Conservation (phyloP, 768 basidiomycete genomes). For the Hypholoma sublateritium region DNA sequence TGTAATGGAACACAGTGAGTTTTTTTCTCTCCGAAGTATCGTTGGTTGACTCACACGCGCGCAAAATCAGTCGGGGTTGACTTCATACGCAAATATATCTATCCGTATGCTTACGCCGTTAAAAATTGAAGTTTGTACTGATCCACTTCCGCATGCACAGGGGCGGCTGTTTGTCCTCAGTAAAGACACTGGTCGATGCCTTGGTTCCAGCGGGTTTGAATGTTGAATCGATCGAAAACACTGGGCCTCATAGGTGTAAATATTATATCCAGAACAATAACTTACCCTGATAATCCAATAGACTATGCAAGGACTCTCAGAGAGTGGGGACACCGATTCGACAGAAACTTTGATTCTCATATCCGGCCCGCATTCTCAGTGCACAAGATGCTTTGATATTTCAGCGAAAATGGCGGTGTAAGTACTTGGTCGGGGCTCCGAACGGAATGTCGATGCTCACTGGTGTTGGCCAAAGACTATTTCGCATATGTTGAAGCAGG, state of each 20-base stretch:
- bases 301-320: conserved; percentile 12
- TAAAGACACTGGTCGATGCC: conserved; percentile 6
- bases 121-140: neutral
- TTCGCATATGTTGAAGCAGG: conserved; percentile 12
- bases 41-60: neutral
- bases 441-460: neutral
- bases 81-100: conserved; percentile 11
- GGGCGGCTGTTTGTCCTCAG: conserved; percentile 9
- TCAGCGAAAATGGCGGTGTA: conserved; percentile 12
- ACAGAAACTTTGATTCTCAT: conserved; percentile 9
- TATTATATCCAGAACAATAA: neutral
- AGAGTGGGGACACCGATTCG: conserved; percentile 11
- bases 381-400: conserved; percentile 7
- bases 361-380: conserved; percentile 5
- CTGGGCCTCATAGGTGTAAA: conserved; percentile 7
- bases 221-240: conserved; percentile 15
- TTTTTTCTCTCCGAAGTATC: neutral
- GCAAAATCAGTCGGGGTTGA: conserved; percentile 8
- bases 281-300: neutral
- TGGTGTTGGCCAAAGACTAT: conserved; percentile 2
- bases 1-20: conserved; percentile 14
- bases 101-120: conserved; percentile 3
- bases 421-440: neutral
- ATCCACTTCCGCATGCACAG: neutral
- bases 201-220: conserved; percentile 8